Conservation (phyloP, 176 grass and related monocot genomes). For the Bonia amplexicaulis region DNA sequence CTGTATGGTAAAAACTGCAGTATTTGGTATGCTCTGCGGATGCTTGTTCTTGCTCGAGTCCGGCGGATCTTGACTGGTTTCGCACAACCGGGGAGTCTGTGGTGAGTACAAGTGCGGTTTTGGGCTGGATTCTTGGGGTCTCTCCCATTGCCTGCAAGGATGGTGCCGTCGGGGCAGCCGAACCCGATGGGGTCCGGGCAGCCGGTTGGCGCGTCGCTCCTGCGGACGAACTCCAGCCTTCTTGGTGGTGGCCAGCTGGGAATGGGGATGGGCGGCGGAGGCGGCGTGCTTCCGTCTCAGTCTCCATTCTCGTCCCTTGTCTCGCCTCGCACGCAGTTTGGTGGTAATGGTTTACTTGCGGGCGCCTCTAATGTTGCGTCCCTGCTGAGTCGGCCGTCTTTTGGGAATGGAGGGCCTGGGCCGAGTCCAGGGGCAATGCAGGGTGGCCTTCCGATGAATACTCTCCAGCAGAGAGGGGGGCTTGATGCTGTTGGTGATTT, state of each 20-base stretch:
- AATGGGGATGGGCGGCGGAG: conserved; percentile 34
- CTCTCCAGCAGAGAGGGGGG: conserved; percentile 24
- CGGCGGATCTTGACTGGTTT: conserved; percentile 1
- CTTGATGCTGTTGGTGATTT: conserved; percentile 38
- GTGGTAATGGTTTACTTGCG: conserved; percentile 45
- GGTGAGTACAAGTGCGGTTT: conserved; percentile 2
- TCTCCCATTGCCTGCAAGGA: conserved; percentile 15
- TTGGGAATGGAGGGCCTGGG: conserved; percentile 34
- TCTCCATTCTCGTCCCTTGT: conserved; percentile 63
- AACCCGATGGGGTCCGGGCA: conserved; percentile 54
- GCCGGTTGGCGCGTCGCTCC: conserved; percentile 52
- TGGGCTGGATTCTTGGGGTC: neutral
- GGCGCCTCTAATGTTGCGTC: conserved; percentile 63
- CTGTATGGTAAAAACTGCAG: neutral
- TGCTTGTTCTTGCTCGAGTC: neutral
- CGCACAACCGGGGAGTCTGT: neutral
- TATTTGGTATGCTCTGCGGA: neutral
- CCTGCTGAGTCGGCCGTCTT: conserved; percentile 46
- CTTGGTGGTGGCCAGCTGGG: conserved; percentile 32
- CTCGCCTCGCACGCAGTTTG: conserved; percentile 52
- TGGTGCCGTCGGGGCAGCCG: conserved; percentile 68
- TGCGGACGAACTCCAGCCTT: conserved; percentile 58
- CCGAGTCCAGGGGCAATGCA: conserved; percentile 29
- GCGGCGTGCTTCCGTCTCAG: conserved; percentile 34
- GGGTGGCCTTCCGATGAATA: conserved; percentile 30